Evolutionary conservation across 140 eudicot genomes (phyloP).

Genomic region (Flaveria floridana): DNA sequence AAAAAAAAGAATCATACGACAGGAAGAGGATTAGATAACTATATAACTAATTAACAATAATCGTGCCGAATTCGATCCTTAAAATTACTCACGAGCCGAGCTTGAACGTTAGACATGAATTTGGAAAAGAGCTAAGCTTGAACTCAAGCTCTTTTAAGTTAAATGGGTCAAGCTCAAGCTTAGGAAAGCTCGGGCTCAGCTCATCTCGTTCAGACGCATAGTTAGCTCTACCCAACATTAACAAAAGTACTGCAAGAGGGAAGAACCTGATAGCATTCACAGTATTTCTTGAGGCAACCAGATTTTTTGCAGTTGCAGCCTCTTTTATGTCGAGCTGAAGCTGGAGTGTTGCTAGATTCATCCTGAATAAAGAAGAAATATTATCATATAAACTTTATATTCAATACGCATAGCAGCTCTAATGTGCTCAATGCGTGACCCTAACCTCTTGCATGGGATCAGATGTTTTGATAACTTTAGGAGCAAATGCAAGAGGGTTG

Average conservation of each 20-base stretch:
- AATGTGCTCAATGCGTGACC: conserved; percentile 33
- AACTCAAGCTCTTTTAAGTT: not conserved
- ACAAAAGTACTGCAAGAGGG: conserved; percentile 6
- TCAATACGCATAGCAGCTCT: not conserved
- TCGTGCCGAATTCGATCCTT: not conserved
- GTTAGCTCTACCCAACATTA: not conserved
- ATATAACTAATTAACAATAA: conserved; percentile 21
- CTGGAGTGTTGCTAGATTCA: conserved; percentile 83
- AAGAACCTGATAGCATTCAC: conserved; percentile 96
- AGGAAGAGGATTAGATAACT: not conserved
- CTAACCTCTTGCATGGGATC: conserved; percentile 57
- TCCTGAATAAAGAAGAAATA: conserved; percentile 49
- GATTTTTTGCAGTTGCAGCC: conserved; percentile 99
- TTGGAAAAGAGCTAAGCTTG: not conserved
- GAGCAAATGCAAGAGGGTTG: conserved; percentile 99
- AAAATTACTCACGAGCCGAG: not conserved
- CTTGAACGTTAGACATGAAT: not conserved
- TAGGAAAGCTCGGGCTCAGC: not conserved
- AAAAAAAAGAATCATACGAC: conserved; percentile 17
- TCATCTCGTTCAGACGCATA: not conserved
- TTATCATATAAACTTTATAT: conserved; percentile 1
- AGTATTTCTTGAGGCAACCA: conserved; percentile 91
- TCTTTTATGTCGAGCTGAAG: conserved; percentile 96
- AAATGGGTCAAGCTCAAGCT: not conserved
- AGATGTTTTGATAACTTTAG: conserved; percentile 79